Conservation (phyloP, 2,329 filamentous ascomycete species). For the Apiospora marii region DNA sequence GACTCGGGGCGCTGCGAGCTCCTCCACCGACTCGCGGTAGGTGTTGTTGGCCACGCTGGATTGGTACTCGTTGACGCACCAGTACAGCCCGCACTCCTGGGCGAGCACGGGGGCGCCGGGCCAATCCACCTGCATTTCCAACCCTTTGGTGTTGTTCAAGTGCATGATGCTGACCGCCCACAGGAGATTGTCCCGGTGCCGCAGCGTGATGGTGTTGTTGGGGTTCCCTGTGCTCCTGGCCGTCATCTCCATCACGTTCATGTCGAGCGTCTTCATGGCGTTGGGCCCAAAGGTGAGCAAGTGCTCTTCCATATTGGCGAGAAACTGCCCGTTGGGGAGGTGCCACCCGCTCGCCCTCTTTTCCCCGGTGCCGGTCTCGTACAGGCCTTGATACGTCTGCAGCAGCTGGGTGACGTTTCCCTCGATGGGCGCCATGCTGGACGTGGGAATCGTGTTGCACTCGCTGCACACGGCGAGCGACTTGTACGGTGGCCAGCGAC, state of each 20-base stretch:
- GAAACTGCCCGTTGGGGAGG: neutral
- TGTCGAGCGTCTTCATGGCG: neutral
- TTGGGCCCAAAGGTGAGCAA: neutral
- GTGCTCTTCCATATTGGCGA: neutral
- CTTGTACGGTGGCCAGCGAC: slow-evolving; percentile 19
- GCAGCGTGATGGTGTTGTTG: neutral
- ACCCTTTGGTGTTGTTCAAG: neutral
- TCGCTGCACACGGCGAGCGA: slow-evolving; percentile 24
- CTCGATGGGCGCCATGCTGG: neutral
- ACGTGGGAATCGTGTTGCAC: neutral
- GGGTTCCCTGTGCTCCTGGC: slow-evolving; percentile 3
- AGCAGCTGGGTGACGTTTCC: neutral
- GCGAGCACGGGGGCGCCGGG: neutral
- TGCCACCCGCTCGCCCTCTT: neutral
- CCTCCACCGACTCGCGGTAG: neutral
- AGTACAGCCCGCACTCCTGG: slow-evolving; percentile 22
- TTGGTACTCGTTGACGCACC: slow-evolving; percentile 14
- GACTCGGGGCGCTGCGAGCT: neutral
- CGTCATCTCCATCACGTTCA: neutral
- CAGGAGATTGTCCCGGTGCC: slow-evolving; percentile 19
- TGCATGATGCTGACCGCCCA: slow-evolving; percentile 16
- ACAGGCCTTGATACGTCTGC: neutral
- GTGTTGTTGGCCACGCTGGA: neutral
- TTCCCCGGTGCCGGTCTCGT: neutral
- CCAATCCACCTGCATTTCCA: neutral